phyloP scores from a whole-genome alignment of 192 early-diverging fungal genomes.

The Phlyctochytrium planicorne region DNA sequence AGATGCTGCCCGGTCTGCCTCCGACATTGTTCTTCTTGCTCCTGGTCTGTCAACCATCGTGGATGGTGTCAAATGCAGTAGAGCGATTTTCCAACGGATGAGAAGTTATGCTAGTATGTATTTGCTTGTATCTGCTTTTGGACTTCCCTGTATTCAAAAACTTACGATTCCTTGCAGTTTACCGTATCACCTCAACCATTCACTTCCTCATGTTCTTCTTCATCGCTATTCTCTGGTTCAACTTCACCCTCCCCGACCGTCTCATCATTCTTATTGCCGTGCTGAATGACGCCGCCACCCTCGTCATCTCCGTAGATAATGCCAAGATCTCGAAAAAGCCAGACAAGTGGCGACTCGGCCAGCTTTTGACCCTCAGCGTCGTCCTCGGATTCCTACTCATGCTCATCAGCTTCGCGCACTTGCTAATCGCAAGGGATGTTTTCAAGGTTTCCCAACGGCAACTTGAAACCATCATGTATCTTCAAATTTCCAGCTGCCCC shows the following conservation, averaged over 20 bases:
- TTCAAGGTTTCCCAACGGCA: conserved; percentile 47
- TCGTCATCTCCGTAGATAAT: conserved; percentile 88
- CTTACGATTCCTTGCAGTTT: conserved; percentile 55
- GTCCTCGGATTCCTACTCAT: conserved; percentile 72
- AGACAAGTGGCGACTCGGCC: conserved; percentile 85
- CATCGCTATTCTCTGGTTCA: conserved; percentile 80
- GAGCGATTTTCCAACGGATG: conserved; percentile 97
- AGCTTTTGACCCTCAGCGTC: conserved; percentile 85
- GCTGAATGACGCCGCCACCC: conserved; percentile 89
- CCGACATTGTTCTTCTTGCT: conserved; percentile 92
- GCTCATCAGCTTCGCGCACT: conserved; percentile 72
- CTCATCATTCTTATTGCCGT: conserved; percentile 87
- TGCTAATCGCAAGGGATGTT: conserved; percentile 71
- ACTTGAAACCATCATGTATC: conserved; percentile 89
- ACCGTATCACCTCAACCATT: conserved; percentile 94
- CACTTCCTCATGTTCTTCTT: conserved; percentile 93
- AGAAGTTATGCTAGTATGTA: conserved; percentile 30
- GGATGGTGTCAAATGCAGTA: conserved; percentile 86
- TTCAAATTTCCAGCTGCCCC: conserved; percentile 85
- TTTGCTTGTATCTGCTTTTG: not conserved
- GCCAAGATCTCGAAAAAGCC: conserved; percentile 77
- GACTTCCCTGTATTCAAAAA: not conserved
- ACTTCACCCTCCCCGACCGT: conserved; percentile 81
- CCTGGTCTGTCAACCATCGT: conserved; percentile 91
- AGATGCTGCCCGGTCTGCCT: conserved; percentile 93